Evolutionary conservation across 768 basidiomycete genomes (phyloP).

Genomic region (Calvatia gigantea): DNA sequence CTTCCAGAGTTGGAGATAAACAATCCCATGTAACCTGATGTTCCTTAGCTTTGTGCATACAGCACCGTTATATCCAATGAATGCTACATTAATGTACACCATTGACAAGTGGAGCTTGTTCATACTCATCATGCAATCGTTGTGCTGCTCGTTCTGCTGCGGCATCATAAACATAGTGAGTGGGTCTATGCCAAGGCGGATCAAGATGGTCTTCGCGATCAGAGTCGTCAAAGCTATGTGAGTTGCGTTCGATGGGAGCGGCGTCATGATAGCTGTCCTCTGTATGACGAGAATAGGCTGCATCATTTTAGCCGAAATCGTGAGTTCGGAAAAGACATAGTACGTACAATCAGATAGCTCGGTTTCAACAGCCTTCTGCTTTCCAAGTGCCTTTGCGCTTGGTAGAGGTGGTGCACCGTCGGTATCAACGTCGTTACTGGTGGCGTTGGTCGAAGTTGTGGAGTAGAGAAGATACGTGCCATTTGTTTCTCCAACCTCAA

Average conservation of each 20-base stretch:
- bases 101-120: constrained; percentile 10
- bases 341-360: constrained; percentile 43
- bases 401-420: constrained; percentile 51
- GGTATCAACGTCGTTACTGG: not conserved
- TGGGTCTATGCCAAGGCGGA: constrained; percentile 40
- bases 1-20: no score
- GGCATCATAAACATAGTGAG: constrained; percentile 88
- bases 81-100: constrained; percentile 12
- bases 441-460: not conserved
- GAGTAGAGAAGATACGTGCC: not conserved
- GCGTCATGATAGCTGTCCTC: not conserved
- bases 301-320: not conserved
- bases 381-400: constrained; percentile 87
- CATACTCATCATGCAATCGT: constrained; percentile 45
- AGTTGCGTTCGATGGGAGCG: not conserved
- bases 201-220: constrained; percentile 21
- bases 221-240: constrained; percentile 9
- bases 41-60: no score
- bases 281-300: constrained; percentile 4
- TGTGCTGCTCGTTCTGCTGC: constrained; percentile 76
- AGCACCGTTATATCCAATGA: constrained; percentile 4
- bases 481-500: constrained; percentile 11
- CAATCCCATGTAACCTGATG: no score
- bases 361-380: constrained; percentile 59
- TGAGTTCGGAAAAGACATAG: not conserved